Evolutionary conservation across 2,329 filamentous ascomycete genomes (phyloP).

Genomic region (Hypoxylon sp.): DNA sequence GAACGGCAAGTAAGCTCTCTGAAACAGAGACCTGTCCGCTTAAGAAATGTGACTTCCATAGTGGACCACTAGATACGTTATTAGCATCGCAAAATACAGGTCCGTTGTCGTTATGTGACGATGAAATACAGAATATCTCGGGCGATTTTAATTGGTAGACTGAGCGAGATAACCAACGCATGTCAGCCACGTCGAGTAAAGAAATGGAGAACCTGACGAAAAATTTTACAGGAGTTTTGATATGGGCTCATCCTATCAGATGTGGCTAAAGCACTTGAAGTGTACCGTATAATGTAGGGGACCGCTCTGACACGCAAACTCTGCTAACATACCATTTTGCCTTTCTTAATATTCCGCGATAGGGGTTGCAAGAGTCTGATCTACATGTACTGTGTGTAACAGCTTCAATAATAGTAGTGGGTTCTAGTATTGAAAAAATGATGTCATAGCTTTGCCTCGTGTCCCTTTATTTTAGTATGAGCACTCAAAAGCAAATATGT

Average conservation of each 20-base stretch:
- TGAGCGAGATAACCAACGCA: slow-evolving; percentile 33
- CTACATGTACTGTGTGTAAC: no score
- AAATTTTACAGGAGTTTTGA: slow-evolving; percentile 19
- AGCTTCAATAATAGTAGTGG: slow-evolving; percentile 1
- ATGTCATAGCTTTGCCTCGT: slow-evolving; percentile 29
- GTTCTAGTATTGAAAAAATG: slow-evolving; percentile 13
- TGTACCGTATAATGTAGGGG: background rate
- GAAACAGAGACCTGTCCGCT: slow-evolving; percentile 1
- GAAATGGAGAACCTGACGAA: slow-evolving; percentile 32
- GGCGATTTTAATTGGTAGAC: slow-evolving; percentile 29
- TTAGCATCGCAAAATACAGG: slow-evolving; percentile 4
- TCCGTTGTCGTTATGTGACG: slow-evolving; percentile 8
- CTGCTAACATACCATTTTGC: background rate
- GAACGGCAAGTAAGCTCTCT: background rate
- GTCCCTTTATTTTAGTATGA: slow-evolving; percentile 20
- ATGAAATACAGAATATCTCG: slow-evolving; percentile 16
- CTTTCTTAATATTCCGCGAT: slow-evolving; percentile 4
- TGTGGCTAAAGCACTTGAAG: background rate
- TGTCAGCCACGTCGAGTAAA: slow-evolving; percentile 41
- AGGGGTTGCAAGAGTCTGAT: background rate
- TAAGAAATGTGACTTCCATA: background rate
- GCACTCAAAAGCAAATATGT: slow-evolving; percentile 8
- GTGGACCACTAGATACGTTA: background rate
- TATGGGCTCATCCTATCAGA: slow-evolving; percentile 27
- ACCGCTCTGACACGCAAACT: background rate